Base-by-base conservation (phyloP, 306 rosid genomes). In the Canavalia gladiata region DNA sequence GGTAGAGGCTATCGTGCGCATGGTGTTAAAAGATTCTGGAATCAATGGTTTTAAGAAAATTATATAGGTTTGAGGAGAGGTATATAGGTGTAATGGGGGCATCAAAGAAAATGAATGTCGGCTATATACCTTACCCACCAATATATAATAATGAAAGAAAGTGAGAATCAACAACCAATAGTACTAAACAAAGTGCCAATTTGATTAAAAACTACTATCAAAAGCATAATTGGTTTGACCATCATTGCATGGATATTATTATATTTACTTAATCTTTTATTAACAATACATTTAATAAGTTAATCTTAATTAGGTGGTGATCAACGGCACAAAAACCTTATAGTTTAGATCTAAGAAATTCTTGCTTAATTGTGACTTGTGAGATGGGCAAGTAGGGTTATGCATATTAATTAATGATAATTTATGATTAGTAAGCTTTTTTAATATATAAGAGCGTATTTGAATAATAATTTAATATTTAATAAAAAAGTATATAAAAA, bases 151-250 rank as follows among this genome's bases (percentile, higher is more conserved):
- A 86, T 59, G 35, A 67, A 65, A 46, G n/a, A 33, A 77, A 57
- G 67, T 47, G 64, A 76, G 78, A 86, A 86, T 84, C 82, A 84
- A 79, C 77, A 46, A 69, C 43, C 70, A 81, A 75, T 42, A 49
- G 68, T 67, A 76, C 81, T 57, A 42, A 75, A 79, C 74, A 86
- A 82, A 72, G 43, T 60, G 56, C 43, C 73, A 10, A 34, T 80
- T 80, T 52, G 70, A 82, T 76, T 77, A 42, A 58, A 76, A 73
- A 76, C 75, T 72, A 78, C 39, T 13, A 79, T 69, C 70, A 69
- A 58, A 80, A 84, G 37, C 87, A 86, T 69, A 42, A 91, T 86
- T 89, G 83, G 84, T 75, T 86, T 85, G 86, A 90, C 92, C 88
- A 82, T 87, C 86, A 76, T 87, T 76, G 34, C 75, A 49, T 42